A percentile compares a stretch with the other conserved stretches of the same genome.
These are phyloP conservation scores for Tetrahymena borealis DNA, from an alignment of 73 alveolate genomes.

Conservation along the genomic window DNA sequence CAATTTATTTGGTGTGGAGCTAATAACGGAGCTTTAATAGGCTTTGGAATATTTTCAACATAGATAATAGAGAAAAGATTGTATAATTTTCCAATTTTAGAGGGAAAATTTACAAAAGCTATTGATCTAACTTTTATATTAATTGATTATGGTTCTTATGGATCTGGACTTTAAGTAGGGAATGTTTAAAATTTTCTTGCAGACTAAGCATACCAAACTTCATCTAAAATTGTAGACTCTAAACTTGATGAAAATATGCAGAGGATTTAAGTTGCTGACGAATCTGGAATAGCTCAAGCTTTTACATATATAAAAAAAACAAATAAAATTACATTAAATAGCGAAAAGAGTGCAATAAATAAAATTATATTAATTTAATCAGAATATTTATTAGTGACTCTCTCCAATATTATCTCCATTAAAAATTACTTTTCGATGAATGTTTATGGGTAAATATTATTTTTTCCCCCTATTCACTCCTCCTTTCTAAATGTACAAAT, in stretches of 20 bases:
- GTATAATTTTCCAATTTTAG: not conserved
- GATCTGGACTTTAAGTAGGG: not conserved
- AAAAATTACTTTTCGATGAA: not conserved
- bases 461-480: too few species aligned
- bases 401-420: too few species aligned
- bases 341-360: not conserved
- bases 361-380: not conserved
- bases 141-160: not conserved
- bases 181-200: not conserved
- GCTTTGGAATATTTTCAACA: not conserved
- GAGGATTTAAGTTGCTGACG: not conserved
- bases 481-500: too few species aligned
- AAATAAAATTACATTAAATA: too few species aligned
- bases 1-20: not conserved
- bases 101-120: not conserved
- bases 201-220: not conserved
- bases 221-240: not conserved
- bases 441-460: not conserved
- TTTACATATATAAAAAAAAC: not conserved
- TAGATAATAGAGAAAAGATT: not conserved
- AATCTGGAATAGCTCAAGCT: not conserved
- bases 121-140: not conserved
- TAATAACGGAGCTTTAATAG: not conserved
- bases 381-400: not conserved
- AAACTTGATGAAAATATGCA: not conserved